Evolutionary conservation across 1,284 basidiomycete species (phyloP).

Genomic region (Sporisorium iseilematis-ciliati): DNA sequence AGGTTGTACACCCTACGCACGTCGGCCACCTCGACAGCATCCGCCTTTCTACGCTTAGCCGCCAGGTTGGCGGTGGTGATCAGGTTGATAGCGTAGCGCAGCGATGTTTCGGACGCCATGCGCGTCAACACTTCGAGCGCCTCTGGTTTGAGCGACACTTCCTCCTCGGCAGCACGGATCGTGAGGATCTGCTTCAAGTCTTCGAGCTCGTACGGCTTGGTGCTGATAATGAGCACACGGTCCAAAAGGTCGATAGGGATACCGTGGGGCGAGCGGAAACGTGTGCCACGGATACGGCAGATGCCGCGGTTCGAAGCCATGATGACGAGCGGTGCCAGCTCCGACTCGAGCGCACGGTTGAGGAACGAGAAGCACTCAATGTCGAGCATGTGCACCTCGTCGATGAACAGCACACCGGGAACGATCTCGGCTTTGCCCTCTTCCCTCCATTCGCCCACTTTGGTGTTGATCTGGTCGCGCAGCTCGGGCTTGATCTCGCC

Average conservation of each 20-base stretch:
- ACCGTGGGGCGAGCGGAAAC: constrained; percentile 92
- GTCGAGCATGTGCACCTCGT: constrained; percentile 94
- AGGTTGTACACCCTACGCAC: constrained; percentile 80
- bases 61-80: constrained; percentile 90
- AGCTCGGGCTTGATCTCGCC: constrained; percentile 99
- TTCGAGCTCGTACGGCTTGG: constrained; percentile 84
- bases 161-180: constrained; percentile 96
- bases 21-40: constrained; percentile 82
- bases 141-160: constrained; percentile 83
- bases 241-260: constrained; percentile 94
- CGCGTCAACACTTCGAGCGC: constrained; percentile 83
- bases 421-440: constrained; percentile 99
- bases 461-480: constrained; percentile 94
- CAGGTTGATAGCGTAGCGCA: constrained; percentile 87
- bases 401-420: constrained; percentile 79
- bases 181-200: constrained; percentile 92
- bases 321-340: constrained; percentile 92
- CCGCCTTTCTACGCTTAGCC: constrained; percentile 82
- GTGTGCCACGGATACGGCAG: constrained; percentile 93
- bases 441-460: constrained; percentile 97
- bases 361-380: constrained; percentile 99
- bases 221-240: constrained; percentile 93
- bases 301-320: constrained; percentile 98
- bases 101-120: constrained; percentile 82
- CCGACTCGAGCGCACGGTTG: constrained; percentile 93